Conservation (phyloP, 352 stramenopile species). For the Globisporangium perplexum region DNA sequence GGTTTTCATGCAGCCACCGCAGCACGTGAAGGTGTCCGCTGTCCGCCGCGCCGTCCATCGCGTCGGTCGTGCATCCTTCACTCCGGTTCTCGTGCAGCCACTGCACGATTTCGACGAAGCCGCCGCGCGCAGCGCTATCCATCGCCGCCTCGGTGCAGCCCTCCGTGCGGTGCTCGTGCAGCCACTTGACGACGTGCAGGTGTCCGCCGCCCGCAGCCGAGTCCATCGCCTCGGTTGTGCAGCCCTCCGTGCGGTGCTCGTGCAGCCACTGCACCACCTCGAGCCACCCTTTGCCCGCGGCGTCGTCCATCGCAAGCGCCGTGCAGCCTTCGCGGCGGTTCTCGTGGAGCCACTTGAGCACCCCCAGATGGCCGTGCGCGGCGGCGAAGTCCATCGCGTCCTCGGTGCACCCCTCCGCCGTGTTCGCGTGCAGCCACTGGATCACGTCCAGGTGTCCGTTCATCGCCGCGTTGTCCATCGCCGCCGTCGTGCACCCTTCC, state of each 20-base stretch:
- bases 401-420: slow-evolving; percentile 12
- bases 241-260: slow-evolving; percentile 5
- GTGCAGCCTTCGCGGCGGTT: slow-evolving; percentile 17
- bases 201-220: slow-evolving; percentile 4
- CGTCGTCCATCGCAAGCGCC: slow-evolving; percentile 15
- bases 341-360: slow-evolving; percentile 17
- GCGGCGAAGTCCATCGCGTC: slow-evolving; percentile 22
- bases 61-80: slow-evolving; percentile 16
- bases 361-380: slow-evolving; percentile 16
- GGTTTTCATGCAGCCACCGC: slow-evolving; percentile 16
- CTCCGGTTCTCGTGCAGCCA: slow-evolving; percentile 10
- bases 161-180: slow-evolving; percentile 43
- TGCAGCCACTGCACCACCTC: slow-evolving; percentile 17
- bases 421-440: slow-evolving; percentile 18
- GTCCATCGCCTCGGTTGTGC: slow-evolving; percentile 11
- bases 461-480: slow-evolving; percentile 17
- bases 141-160: slow-evolving; percentile 33
- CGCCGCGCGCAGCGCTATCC: slow-evolving; percentile 7
- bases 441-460: slow-evolving; percentile 14
- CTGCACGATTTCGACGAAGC: slow-evolving; percentile 7
- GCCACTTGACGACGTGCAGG: slow-evolving; percentile 38
- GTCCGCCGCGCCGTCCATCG: slow-evolving; percentile 20
- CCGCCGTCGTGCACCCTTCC: slow-evolving; percentile 16
- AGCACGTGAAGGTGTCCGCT: slow-evolving; percentile 14
- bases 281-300: slow-evolving; percentile 12